A percentile compares a stretch with the other conserved stretches of the same genome.
These are phyloP conservation scores for Cryptosporidium ubiquitum DNA, from an alignment of 169 alveolate genomes.

Conservation along the genomic window DNA sequence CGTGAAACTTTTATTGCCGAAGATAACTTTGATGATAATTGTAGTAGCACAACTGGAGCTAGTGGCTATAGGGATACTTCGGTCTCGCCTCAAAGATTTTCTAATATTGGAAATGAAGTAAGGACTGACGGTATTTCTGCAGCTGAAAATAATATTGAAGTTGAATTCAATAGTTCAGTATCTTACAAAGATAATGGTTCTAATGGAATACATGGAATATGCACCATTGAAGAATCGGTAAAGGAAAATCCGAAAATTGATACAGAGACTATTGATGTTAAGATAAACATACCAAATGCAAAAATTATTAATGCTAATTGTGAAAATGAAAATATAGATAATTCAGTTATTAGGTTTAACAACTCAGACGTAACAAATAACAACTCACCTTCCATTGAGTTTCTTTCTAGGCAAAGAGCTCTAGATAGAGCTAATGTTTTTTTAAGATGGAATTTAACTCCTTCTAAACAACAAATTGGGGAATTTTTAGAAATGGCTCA, in stretches of 20 bases:
- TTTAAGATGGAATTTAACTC: constrained; percentile 67
- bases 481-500: constrained; percentile 70
- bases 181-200: neutral
- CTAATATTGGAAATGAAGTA: neutral
- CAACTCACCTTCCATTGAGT: neutral
- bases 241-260: neutral
- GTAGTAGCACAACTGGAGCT: constrained; percentile 74
- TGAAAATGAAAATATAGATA: constrained; percentile 4
- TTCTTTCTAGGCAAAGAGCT: constrained; percentile 60
- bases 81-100: constrained; percentile 58
- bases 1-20: constrained; percentile 44
- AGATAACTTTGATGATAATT: constrained; percentile 63
- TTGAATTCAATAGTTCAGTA: neutral
- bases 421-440: constrained; percentile 69
- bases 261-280: neutral
- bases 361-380: neutral
- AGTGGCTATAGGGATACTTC: constrained; percentile 70
- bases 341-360: neutral
- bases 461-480: constrained; percentile 25
- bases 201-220: neutral
- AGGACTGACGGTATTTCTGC: neutral
- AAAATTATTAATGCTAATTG: neutral
- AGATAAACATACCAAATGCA: neutral
- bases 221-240: neutral
- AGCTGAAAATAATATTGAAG: neutral